phyloP scores from a whole-genome alignment of 176 grass and related monocot genomes.

The Neostapfia colusana region DNA sequence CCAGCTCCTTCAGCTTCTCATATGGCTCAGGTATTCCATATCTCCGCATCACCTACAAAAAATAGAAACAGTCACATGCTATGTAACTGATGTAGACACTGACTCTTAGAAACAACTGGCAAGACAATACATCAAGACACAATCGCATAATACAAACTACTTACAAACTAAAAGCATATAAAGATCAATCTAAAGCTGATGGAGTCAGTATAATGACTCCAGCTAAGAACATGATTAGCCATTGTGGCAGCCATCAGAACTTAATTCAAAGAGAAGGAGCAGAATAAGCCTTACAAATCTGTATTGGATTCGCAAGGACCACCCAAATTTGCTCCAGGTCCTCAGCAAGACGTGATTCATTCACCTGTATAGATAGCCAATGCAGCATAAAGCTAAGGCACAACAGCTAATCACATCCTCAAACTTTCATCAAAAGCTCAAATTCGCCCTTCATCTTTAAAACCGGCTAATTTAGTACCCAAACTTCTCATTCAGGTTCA shows the following conservation, averaged over 20 bases:
- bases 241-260: neutral
- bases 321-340: slow-evolving; percentile 93
- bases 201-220: slow-evolving; percentile 5
- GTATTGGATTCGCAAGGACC: slow-evolving; percentile 88
- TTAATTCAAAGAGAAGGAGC: neutral
- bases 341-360: slow-evolving; percentile 58
- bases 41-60: slow-evolving; percentile 84
- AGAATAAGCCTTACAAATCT: slow-evolving; percentile 61
- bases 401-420: too few relatives aligned
- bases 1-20: slow-evolving; percentile 94
- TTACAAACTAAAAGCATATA: slow-evolving; percentile 14
- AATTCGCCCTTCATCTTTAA: too few relatives aligned
- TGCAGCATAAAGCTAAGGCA: slow-evolving; percentile 13
- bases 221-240: neutral
- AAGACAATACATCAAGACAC: neutral
- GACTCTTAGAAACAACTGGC: neutral
- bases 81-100: neutral
- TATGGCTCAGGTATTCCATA: slow-evolving; percentile 80
- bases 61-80: neutral
- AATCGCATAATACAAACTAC: too few relatives aligned
- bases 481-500: too few relatives aligned
- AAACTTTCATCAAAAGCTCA: too few relatives aligned
- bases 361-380: slow-evolving; percentile 58
- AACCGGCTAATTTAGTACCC: too few relatives aligned
- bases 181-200: neutral